These are phyloP conservation scores for Apophysomyces trapeziformis DNA, from an alignment of 371 early-diverging fungal genomes.

Conservation along the genomic window DNA sequence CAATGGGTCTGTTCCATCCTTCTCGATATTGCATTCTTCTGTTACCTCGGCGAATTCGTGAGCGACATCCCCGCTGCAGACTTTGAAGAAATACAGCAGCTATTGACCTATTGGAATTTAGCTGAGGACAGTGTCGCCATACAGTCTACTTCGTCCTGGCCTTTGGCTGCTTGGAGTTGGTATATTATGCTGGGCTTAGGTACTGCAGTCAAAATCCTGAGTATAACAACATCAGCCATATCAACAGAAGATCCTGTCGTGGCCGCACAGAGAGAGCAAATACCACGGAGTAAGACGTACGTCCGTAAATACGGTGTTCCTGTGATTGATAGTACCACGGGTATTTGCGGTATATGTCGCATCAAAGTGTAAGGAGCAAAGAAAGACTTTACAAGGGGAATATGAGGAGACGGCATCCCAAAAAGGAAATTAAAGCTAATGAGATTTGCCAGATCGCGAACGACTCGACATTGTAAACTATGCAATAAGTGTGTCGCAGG, in stretches of 20 bases:
- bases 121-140: not conserved
- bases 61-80: not conserved
- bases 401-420: too few species aligned
- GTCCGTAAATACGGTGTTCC: conserved; percentile 69
- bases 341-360: conserved; percentile 75
- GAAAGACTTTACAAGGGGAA: not conserved
- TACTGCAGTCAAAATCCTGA: conserved; percentile 37
- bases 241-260: conserved; percentile 63
- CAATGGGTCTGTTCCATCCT: conserved; percentile 55
- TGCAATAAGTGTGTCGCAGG: conserved; percentile 86
- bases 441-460: conserved; percentile 24
- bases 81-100: not conserved
- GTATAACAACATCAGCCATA: conserved; percentile 48
- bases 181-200: conserved; percentile 34
- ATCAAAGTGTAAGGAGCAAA: conserved; percentile 49
- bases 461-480: conserved; percentile 72
- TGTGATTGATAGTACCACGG: conserved; percentile 64
- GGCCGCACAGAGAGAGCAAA: conserved; percentile 30
- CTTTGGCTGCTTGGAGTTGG: conserved; percentile 27
- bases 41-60: conserved; percentile 43
- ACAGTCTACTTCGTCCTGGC: conserved; percentile 17
- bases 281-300: conserved; percentile 67
- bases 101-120: conserved; percentile 3
- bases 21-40: conserved; percentile 48
- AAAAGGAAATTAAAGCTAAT: conserved; percentile 7